Evolutionary conservation across 305 asterid species (phyloP).

Genomic region (Fraxinus paxiana): DNA sequence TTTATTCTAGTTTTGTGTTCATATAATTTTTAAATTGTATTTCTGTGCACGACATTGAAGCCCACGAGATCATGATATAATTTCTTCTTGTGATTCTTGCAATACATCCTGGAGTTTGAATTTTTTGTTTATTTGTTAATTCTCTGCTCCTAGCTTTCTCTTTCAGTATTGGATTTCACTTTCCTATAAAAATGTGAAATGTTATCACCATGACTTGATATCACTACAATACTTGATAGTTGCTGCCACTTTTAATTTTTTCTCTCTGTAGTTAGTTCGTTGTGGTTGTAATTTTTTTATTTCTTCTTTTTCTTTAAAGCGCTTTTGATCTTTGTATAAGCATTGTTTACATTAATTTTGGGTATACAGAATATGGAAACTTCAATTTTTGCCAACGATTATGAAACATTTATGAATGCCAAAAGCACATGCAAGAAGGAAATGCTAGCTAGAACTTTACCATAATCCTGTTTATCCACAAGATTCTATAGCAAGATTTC

Average conservation of each 20-base stretch:
- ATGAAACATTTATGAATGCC: not conserved
- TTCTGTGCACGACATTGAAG: not conserved
- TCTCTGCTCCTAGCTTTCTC: not conserved
- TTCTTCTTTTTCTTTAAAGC: not conserved
- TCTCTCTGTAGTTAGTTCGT: not conserved
- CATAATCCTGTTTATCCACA: not conserved
- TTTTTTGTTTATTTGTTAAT: not conserved
- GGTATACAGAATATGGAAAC: not conserved
- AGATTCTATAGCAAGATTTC: not conserved
- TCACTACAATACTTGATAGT: not conserved
- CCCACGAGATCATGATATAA: not conserved
- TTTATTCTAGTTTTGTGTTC: not conserved
- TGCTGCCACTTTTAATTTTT: not conserved
- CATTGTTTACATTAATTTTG: not conserved
- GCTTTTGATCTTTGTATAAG: not conserved
- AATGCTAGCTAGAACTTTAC: not conserved
- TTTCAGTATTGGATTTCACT: not conserved
- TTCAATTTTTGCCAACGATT: not conserved
- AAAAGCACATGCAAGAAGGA: not conserved
- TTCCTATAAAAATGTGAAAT: not conserved
- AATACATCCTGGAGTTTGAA: not conserved
- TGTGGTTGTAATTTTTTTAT: not conserved
- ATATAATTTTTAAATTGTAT: not conserved
- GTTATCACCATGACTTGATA: not conserved
- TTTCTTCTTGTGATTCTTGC: not conserved